Conservation (phyloP, 2,329 filamentous ascomycete genomes). For the Nemania abortiva region DNA sequence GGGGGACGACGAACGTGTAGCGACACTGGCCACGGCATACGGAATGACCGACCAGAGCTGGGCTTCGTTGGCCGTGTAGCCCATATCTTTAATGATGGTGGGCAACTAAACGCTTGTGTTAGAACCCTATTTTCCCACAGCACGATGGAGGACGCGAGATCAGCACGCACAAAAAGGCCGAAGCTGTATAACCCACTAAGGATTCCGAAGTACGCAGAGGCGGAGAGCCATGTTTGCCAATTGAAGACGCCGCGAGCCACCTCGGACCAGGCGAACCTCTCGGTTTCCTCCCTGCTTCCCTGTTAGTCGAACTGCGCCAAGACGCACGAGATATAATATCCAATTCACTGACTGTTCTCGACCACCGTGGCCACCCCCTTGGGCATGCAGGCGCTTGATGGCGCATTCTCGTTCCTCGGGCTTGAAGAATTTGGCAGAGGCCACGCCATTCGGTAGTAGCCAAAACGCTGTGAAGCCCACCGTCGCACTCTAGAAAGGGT, state of each 20-base stretch:
- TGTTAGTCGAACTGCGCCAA: conserved; percentile 37
- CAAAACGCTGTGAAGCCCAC: conserved; percentile 65
- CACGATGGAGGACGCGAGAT: not conserved
- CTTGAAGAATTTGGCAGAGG: conserved; percentile 66
- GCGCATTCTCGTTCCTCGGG: conserved; percentile 64
- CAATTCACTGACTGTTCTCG: conserved; percentile 50
- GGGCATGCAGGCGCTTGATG: conserved; percentile 57
- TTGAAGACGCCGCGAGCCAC: conserved; percentile 71
- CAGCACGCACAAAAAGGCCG: conserved; percentile 68
- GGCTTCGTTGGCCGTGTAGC: conserved; percentile 66
- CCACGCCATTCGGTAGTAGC: conserved; percentile 67
- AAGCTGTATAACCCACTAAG: conserved; percentile 71
- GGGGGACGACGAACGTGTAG: conserved; percentile 58
- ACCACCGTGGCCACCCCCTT: conserved; percentile 46
- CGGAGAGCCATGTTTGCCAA: conserved; percentile 72
- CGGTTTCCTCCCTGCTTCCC: conserved; percentile 51
- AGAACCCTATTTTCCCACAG: not conserved
- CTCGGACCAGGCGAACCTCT: conserved; percentile 71
- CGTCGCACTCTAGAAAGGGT: conserved; percentile 61
- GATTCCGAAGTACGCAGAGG: conserved; percentile 71
- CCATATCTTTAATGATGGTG: conserved; percentile 72
- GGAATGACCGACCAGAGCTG: conserved; percentile 75
- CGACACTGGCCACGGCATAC: conserved; percentile 69
- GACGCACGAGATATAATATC: not conserved
- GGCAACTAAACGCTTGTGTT: conserved; percentile 60